Evolutionary conservation across 2,329 filamentous ascomycete species (phyloP), one percentile per base, ranked within the genome.

Genomic region (Colletotrichum sp.): DNA sequence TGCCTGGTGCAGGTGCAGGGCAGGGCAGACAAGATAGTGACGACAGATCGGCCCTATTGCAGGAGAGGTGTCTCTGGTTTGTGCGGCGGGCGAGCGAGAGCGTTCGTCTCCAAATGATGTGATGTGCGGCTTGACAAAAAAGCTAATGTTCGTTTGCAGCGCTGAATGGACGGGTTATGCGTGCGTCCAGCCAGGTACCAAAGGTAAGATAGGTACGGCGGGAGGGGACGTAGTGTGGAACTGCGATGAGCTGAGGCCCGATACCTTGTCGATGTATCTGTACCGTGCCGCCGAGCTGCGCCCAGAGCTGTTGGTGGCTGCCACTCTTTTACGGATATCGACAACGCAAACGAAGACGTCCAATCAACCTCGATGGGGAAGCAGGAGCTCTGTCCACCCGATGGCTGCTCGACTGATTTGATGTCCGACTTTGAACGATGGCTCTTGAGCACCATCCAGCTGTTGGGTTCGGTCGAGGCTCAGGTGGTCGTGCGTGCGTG

Each of bases 21-120:
- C 63, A 66, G 44, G 24, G 63, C 36, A 39, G 36, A 39, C 36
- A 22, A 28, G 26, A 34, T 24, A 24, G 65, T 63, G 66, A 70
- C 30, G 66, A 57, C 59, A 57, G 69, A 32, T 59, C 60, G 48
- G 44, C 63, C 13, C 55, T 68, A 34, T 71, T 48, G 26, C 57
- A 63, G 55, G 44, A 57, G 39, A 67, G 32, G 7, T 66, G 30
- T 72, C 55, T 72, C 22, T 72, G 62, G 60, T 16, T 72, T 63
- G 62, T 67, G 68, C 68, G 68, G 68, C 34, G 57, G 30, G 57
- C 57, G 59, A 62, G 62, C 62, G 65, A 75, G 68, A 75, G 62
- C 68, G 72, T 75, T 75, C 68, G 72, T 72, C 72, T 68, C 69
- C 72, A 57, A 55, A 75, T 75, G 72, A 75, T 44, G 72, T 59